These are phyloP conservation scores for Plasmodium adleri DNA, from an alignment of 169 alveolate species.

Conservation along the genomic window DNA sequence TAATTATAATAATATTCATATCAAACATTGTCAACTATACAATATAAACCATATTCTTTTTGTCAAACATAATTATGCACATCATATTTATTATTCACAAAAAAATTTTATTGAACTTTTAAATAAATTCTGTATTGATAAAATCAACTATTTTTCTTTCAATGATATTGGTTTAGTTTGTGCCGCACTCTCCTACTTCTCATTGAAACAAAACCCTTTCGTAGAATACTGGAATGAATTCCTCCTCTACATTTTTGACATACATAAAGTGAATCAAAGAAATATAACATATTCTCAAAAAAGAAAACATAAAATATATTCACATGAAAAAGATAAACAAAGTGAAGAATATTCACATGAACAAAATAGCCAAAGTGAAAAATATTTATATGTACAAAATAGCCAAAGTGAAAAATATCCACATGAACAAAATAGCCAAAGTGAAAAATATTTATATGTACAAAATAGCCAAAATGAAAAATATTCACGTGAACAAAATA, in stretches of 20 bases:
- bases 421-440: too few relatives aligned
- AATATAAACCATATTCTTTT: not conserved
- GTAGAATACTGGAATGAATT: slow-evolving; percentile 47
- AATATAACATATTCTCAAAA: not conserved
- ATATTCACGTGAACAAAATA: too few relatives aligned
- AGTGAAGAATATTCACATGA: too few relatives aligned
- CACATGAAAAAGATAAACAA: not conserved
- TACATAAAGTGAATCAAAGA: not conserved
- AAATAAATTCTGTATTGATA: slow-evolving; percentile 25
- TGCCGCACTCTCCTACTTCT: slow-evolving; percentile 36
- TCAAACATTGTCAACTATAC: too few relatives aligned
- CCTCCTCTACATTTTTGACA: slow-evolving; percentile 39
- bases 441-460: too few relatives aligned
- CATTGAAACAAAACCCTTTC: slow-evolving; percentile 45
- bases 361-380: too few relatives aligned
- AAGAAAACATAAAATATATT: not conserved
- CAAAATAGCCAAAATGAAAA: too few relatives aligned
- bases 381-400: too few relatives aligned
- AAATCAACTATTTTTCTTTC: slow-evolving; percentile 20
- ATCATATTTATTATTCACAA: slow-evolving; percentile 12
- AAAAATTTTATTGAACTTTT: slow-evolving; percentile 37
- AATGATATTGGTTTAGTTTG: slow-evolving; percentile 46
- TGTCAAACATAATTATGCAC: not conserved
- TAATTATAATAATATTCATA: not conserved
- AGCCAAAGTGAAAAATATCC: too few relatives aligned